Conservation (phyloP, 164 flowering plant genomes). For the Kingdonia uniflora region DNA sequence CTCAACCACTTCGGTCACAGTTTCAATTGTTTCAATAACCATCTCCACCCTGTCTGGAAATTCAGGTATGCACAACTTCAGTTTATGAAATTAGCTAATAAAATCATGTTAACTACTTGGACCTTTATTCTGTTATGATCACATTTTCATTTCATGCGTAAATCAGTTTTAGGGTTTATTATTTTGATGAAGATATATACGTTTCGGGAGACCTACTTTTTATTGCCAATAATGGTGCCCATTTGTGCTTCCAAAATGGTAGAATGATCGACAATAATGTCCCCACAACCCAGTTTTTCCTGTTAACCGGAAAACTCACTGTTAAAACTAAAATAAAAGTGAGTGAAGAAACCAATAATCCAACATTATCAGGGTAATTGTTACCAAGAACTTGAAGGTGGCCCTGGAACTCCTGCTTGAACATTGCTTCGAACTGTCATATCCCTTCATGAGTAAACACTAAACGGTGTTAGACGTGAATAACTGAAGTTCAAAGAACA, state of each 20-base stretch:
- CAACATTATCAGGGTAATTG: neutral
- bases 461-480: no score
- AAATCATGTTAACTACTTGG: neutral
- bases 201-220: conserved; percentile 16
- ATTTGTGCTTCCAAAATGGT: conserved; percentile 32
- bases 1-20: conserved; percentile 28
- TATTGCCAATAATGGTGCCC: conserved; percentile 21
- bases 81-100: neutral
- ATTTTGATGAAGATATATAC: neutral
- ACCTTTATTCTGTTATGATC: neutral
- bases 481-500: no score
- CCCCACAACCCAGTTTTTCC: conserved; percentile 34
- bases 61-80: neutral
- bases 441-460: conserved; percentile 12
- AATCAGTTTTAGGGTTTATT: neutral
- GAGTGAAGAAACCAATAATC: no score
- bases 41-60: conserved; percentile 25
- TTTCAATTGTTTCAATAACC: conserved; percentile 19
- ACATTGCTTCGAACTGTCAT: conserved; percentile 8
- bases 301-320: conserved; percentile 1
- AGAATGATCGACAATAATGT: conserved; percentile 17
- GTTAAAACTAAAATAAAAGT: neutral
- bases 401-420: conserved; percentile 7
- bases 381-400: conserved; percentile 22
- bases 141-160: neutral